Base-by-base conservation (phyloP, 2,329 filamentous ascomycete genomes). In the Dryadomyces quercus-mongolicae region DNA sequence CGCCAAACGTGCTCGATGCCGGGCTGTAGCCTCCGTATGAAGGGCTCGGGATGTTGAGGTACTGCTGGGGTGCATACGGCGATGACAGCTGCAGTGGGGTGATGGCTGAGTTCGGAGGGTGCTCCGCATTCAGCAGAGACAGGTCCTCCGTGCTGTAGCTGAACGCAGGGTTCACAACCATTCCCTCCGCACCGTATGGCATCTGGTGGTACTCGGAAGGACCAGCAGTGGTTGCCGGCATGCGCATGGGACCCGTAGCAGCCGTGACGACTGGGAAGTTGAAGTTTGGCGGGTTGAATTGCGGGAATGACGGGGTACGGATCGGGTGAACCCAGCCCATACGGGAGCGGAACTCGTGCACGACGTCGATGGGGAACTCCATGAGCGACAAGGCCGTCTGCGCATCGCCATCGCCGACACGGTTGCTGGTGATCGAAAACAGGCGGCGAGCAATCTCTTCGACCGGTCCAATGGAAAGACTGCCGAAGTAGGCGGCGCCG, bases 401-500 rank as follows among this genome's bases (percentile, higher is more conserved):
- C 45, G 78, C 68, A 25, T 81, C 78, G 16, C 74, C 74, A 54
- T 81, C 77, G 55, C 76, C 72, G 20, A 73, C 73, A 57, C 78
- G 74, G 5, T 78, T 76, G 21, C 81, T 71, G 61, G 79, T 88
- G 71, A 88, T 80, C 21, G 82, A 79, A 59, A 84, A 76, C 31
- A 95, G 78, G 40, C 87, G 81, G 49, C 81, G 80, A 48, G 89
- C 83, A 62, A 96, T 95, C 65, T 93, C 85, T 67, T 95, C 89
- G 36, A 97, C 82, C 0, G 91, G 89, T 1, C 78, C 76, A 48
- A 95, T 78, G 16, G 88, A 85, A 60, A 95, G 75, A 61, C 84
- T 86, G 49, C 86, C 87, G 62, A 92, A 90, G 68, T 96, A 95
- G 50, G 89, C 85, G 20, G 89, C 85, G 49, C 90, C 91, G 61